Conservation (phyloP, 2,329 filamentous ascomycete genomes). For the Botrytis byssoidea region DNA sequence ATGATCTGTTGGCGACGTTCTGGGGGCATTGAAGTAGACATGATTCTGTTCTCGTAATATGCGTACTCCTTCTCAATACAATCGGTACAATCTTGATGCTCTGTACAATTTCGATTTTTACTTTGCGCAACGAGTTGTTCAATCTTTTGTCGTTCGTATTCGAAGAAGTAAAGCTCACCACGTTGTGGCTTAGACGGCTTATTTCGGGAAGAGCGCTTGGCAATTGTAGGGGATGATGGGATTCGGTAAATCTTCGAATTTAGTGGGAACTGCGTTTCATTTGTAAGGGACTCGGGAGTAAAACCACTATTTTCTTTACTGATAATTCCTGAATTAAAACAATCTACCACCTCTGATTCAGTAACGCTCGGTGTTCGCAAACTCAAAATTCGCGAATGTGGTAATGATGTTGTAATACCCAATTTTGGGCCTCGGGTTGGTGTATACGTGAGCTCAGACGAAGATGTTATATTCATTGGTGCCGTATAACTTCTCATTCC, state of each 20-base stretch:
- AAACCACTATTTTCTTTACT: constrained; percentile 14
- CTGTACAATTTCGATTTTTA: constrained; percentile 13
- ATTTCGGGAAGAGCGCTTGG: constrained; percentile 9
- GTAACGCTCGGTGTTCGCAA: constrained; percentile 5
- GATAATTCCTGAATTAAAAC: background rate
- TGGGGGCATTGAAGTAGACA: constrained; percentile 34
- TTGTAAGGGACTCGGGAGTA: constrained; percentile 11
- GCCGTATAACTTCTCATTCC: constrained; percentile 3
- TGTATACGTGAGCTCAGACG: constrained; percentile 5
- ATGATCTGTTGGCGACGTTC: constrained; percentile 39
- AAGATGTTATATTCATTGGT: background rate
- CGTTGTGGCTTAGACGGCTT: constrained; percentile 12
- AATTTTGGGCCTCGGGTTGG: constrained; percentile 16
- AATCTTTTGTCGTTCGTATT: constrained; percentile 15
- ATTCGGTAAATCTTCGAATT: constrained; percentile 20
- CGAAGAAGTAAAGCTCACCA: constrained; percentile 17
- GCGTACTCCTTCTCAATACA: constrained; percentile 32
- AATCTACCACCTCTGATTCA: background rate
- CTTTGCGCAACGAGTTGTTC: constrained; percentile 11
- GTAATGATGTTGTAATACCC: background rate
- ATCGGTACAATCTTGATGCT: constrained; percentile 30
- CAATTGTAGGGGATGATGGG: constrained; percentile 14
- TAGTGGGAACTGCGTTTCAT: background rate
- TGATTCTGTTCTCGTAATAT: constrained; percentile 32
- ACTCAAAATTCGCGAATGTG: constrained; percentile 14